Conservation (phyloP, 495 filamentous ascomycete genomes). For the Cudoniella acicularis region DNA sequence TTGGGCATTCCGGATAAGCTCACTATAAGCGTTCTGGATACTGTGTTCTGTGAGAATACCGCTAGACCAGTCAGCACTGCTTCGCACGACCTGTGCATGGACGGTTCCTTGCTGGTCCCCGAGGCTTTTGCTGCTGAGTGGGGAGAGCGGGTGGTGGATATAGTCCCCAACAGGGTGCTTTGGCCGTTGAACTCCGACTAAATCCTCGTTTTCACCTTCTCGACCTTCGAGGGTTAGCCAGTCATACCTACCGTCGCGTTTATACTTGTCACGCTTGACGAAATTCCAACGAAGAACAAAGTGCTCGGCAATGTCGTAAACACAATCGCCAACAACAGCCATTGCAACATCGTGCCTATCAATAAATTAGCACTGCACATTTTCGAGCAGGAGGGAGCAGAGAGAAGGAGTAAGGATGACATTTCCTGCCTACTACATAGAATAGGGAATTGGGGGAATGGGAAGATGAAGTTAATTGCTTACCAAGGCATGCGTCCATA, state of each 20-base stretch:
- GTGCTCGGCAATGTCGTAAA: conserved; percentile 94
- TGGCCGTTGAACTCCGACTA: conserved; percentile 82
- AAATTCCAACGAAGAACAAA: conserved; percentile 97
- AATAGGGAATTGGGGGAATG: too few relatives aligned
- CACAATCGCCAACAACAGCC: conserved; percentile 81
- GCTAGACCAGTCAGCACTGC: conserved; percentile 92
- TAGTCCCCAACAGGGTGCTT: conserved; percentile 85
- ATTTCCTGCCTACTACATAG: too few relatives aligned
- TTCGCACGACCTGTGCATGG: conserved; percentile 78
- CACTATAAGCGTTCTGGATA: conserved; percentile 88
- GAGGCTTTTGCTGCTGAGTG: conserved; percentile 48
- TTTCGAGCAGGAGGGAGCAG: too few relatives aligned
- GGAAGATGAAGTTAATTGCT: too few relatives aligned
- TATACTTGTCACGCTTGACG: conserved; percentile 96
- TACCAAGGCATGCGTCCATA: conserved; percentile 96
- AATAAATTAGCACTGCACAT: too few relatives aligned
- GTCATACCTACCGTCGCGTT: conserved; percentile 71
- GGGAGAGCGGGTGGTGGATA: conserved; percentile 70
- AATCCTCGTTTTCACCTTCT: conserved; percentile 72
- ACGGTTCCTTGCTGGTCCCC: conserved; percentile 62
- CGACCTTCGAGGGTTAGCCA: conserved; percentile 83
- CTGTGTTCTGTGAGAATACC: conserved; percentile 85
- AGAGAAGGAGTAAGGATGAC: too few relatives aligned
- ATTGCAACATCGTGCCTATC: conserved; percentile 95
- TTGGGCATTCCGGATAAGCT: conserved; percentile 77